Conservation (phyloP, 306 rosid species). For the Trifolium subterraneum region DNA sequence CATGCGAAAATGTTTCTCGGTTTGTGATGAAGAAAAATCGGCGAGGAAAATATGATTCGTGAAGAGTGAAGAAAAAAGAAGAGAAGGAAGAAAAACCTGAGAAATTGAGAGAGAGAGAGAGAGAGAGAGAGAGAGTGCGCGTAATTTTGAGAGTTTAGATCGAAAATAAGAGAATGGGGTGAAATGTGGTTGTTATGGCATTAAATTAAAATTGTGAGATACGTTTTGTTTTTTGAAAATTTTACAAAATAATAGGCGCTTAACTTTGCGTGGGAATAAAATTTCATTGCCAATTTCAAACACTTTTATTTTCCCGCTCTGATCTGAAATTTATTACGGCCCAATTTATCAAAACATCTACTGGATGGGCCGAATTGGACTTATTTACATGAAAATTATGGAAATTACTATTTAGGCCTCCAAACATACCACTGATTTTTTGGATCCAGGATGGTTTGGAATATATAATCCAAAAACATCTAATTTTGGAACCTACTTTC, state of each 20-base stretch:
- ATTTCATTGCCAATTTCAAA: background rate
- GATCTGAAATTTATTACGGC: too few relatives aligned
- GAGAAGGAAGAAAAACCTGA: background rate
- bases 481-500: too few relatives aligned
- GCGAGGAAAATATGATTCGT: background rate
- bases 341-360: too few relatives aligned
- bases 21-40: background rate
- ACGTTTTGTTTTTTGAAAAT: background rate
- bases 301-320: background rate
- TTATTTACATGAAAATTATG: too few relatives aligned
- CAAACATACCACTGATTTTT: too few relatives aligned
- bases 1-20: background rate
- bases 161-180: background rate
- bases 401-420: too few relatives aligned
- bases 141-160: background rate
- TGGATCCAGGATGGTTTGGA: too few relatives aligned
- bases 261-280: slow-evolving; percentile 6
- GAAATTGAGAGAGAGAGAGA: background rate
- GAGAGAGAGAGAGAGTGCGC: background rate
- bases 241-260: background rate
- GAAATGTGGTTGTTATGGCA: background rate
- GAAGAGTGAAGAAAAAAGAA: background rate
- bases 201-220: background rate
- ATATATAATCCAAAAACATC: too few relatives aligned
- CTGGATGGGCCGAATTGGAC: too few relatives aligned